Conservation (phyloP, 2,329 filamentous ascomycete genomes). For the Fusarium heterosporum region DNA sequence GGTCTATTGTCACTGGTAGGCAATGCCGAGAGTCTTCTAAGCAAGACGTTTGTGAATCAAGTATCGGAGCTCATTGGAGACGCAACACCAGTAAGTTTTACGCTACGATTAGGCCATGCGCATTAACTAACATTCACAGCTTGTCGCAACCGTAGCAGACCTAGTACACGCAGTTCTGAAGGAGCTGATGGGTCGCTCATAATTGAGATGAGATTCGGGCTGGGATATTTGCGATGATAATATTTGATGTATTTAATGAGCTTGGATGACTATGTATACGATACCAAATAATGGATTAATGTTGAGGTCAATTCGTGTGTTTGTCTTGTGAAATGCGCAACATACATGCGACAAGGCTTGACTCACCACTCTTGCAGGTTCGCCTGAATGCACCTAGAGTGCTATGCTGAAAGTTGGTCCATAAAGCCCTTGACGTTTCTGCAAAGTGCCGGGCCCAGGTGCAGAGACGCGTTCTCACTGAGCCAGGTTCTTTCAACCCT, state of each 20-base stretch:
- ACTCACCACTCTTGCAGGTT: no score
- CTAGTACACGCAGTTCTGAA: slow-evolving; percentile 50
- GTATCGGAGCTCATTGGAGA: slow-evolving; percentile 56
- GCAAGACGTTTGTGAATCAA: slow-evolving; percentile 55
- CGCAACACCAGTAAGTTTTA: slow-evolving; percentile 39
- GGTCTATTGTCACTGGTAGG: slow-evolving; percentile 47
- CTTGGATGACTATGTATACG: slow-evolving; percentile 8
- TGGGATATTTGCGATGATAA: background rate
- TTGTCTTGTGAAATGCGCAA: background rate
- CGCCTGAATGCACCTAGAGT: no score
- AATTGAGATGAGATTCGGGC: slow-evolving; percentile 1
- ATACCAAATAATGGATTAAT: background rate
- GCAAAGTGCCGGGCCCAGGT: background rate
- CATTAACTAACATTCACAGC: slow-evolving; percentile 29
- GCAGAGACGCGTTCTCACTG: background rate
- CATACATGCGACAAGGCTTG: background rate
- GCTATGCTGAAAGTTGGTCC: background rate
- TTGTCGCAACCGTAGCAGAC: slow-evolving; percentile 51
- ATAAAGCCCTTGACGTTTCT: background rate
- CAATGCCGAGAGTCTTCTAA: slow-evolving; percentile 55
- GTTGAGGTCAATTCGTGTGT: background rate
- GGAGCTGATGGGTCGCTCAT: slow-evolving; percentile 44
- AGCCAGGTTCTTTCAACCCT: background rate
- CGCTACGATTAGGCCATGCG: fast-evolving
- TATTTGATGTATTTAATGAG: slow-evolving; percentile 10